Evolutionary conservation across 441 rosid species (phyloP).

Genomic region (Theobroma grandiflorum): DNA sequence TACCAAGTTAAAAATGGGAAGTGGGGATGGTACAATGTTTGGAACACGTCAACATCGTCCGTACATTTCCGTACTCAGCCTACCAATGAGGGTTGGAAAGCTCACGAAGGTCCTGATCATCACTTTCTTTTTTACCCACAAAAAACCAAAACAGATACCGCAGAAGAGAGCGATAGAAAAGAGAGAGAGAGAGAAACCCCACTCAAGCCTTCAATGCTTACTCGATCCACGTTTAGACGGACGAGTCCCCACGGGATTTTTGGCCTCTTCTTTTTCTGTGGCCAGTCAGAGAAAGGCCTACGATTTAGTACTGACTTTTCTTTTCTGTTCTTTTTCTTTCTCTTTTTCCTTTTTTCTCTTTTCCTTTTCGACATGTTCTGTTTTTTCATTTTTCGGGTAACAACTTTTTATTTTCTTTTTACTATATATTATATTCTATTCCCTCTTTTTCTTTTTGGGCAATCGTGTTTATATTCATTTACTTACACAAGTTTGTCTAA

Average conservation of each 20-base stretch:
- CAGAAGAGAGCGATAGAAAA: too few species aligned
- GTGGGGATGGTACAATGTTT: constrained; percentile 14
- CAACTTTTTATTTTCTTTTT: not conserved
- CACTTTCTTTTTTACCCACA: not conserved
- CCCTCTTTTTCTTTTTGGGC: not conserved
- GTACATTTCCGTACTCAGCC: constrained; percentile 49
- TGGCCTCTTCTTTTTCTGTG: not conserved
- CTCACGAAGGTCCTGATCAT: constrained; percentile 23
- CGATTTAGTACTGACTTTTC: too few species aligned
- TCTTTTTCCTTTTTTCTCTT: too few species aligned
- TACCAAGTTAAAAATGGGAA: not conserved
- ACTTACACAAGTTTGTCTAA: not conserved
- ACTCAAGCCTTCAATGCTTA: too few species aligned
- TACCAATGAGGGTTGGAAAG: constrained; percentile 67
- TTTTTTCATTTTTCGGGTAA: not conserved
- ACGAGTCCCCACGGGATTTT: not conserved
- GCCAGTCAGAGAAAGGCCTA: too few species aligned
- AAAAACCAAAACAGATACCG: not conserved
- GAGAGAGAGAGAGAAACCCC: too few species aligned
- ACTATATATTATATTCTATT: not conserved
- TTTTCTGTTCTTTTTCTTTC: too few species aligned
- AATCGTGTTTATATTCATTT: not conserved
- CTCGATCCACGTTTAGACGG: too few species aligned
- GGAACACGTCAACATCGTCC: constrained; percentile 51
- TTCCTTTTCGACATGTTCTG: too few species aligned